phyloP scores from a whole-genome alignment of 148 eudicot species.

The Chenopodium album region DNA sequence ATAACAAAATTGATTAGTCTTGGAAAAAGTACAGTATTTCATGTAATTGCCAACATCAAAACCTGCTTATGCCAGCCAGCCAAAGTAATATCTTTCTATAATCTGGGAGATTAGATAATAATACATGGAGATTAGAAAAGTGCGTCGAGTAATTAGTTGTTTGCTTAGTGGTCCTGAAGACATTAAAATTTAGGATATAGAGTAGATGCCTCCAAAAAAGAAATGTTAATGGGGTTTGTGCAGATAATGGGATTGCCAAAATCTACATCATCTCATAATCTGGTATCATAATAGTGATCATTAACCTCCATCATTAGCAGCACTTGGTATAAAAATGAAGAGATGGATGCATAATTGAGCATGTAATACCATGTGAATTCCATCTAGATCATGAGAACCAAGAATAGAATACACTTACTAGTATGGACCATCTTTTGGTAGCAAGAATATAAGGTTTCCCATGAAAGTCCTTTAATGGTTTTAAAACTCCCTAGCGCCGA shows the following conservation, averaged over 20 bases:
- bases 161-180: conserved; percentile 19
- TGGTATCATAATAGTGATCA: conserved; percentile 3
- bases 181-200: background rate
- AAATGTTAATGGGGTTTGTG: conserved; percentile 1
- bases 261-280: conserved; percentile 5
- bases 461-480: background rate
- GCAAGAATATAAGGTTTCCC: conserved; percentile 2
- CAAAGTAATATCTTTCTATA: conserved; percentile 3
- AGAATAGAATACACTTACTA: background rate
- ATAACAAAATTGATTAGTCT: background rate
- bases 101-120: conserved; percentile 11
- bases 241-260: background rate
- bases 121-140: background rate
- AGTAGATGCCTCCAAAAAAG: background rate
- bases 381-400: conserved; percentile 12
- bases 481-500: conserved; percentile 7
- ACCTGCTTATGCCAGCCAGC: conserved; percentile 3
- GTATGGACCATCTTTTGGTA: conserved; percentile 19
- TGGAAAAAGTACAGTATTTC: background rate
- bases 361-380: conserved; percentile 16
- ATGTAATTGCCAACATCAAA: background rate
- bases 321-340: conserved; percentile 16
- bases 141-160: background rate
- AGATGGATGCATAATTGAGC: conserved; percentile 22
- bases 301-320: conserved; percentile 12